Conservation (phyloP, 2,329 filamentous ascomycete species). For the Calonectria pseudoturangicola region DNA sequence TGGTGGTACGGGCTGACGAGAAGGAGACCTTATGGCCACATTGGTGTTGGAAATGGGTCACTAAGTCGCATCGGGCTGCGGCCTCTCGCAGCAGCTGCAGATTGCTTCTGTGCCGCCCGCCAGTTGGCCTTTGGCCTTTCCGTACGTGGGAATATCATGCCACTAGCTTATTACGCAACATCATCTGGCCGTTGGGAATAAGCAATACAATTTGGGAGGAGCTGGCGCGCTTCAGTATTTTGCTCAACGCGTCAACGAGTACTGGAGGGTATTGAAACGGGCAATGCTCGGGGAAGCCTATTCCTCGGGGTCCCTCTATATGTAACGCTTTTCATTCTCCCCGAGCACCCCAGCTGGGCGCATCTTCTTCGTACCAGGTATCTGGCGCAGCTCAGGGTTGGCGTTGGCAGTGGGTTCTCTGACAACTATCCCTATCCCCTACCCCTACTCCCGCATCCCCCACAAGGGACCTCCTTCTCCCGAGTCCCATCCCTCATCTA, state of each 20-base stretch:
- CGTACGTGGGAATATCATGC: constrained; percentile 48
- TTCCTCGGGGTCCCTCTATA: constrained; percentile 31
- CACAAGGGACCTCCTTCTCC: constrained; percentile 45
- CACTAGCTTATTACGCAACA: constrained; percentile 41
- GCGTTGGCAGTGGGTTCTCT: constrained; percentile 45
- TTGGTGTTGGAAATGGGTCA: constrained; percentile 52
- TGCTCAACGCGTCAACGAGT: constrained; percentile 42
- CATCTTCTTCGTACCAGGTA: constrained; percentile 39
- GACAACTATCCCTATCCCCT: constrained; percentile 40
- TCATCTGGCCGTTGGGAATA: constrained; percentile 27
- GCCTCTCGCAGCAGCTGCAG: constrained; percentile 52
- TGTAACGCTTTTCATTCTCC: constrained; percentile 35
- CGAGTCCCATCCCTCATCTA: constrained; percentile 44
- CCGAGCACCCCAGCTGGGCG: constrained; percentile 33
- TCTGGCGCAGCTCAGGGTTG: constrained; percentile 42
- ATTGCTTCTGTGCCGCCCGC: constrained; percentile 44
- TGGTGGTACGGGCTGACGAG: constrained; percentile 49
- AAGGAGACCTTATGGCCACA: constrained; percentile 51
- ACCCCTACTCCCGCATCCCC: constrained; percentile 47
- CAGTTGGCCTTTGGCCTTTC: constrained; percentile 43
- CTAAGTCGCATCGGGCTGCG: constrained; percentile 53
- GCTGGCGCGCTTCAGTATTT: neutral
- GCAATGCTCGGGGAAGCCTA: constrained; percentile 32
- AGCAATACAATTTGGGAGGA: neutral
- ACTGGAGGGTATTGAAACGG: constrained; percentile 40